A percentile compares a stretch with the other conserved stretches of the same genome.
Conservation (phyloP, 2,329 filamentous ascomycete species). For the Fusarium buxicola region DNA sequence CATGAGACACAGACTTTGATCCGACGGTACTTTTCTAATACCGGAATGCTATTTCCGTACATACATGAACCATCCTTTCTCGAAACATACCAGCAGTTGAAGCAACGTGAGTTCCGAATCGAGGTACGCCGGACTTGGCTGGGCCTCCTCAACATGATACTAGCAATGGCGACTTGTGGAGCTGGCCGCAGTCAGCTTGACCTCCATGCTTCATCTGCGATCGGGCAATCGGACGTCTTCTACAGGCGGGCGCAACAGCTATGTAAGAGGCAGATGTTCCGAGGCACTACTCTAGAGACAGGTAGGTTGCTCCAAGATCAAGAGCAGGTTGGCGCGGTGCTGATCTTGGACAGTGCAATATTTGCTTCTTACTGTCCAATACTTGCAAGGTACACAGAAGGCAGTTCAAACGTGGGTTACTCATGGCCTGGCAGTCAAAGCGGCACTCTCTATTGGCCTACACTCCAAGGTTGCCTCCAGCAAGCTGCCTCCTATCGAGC, state of each 20-base stretch:
- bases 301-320: constrained; percentile 1
- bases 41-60: constrained; percentile 47
- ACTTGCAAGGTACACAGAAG: constrained; percentile 65
- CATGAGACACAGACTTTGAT: constrained; percentile 37
- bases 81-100: constrained; percentile 35
- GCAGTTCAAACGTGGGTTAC: constrained; percentile 65
- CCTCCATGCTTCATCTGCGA: constrained; percentile 7
- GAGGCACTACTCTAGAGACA: constrained; percentile 58
- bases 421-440: constrained; percentile 64
- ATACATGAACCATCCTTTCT: constrained; percentile 45
- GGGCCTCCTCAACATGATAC: constrained; percentile 61
- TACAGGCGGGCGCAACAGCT: constrained; percentile 58
- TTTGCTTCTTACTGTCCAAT: constrained; percentile 61
- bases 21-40: constrained; percentile 44
- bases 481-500: constrained; percentile 54
- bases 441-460: constrained; percentile 63
- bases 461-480: constrained; percentile 56
- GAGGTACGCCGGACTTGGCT: constrained; percentile 61
- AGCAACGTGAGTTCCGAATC: constrained; percentile 37
- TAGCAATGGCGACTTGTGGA: constrained; percentile 59
- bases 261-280: constrained; percentile 55
- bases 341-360: constrained; percentile 54
- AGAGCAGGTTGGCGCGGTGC: background rate
- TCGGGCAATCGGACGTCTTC: constrained; percentile 55
- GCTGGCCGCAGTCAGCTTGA: constrained; percentile 33